Base-by-base conservation (phyloP, 139 green algal genomes). In the Chlorella sp. region DNA sequence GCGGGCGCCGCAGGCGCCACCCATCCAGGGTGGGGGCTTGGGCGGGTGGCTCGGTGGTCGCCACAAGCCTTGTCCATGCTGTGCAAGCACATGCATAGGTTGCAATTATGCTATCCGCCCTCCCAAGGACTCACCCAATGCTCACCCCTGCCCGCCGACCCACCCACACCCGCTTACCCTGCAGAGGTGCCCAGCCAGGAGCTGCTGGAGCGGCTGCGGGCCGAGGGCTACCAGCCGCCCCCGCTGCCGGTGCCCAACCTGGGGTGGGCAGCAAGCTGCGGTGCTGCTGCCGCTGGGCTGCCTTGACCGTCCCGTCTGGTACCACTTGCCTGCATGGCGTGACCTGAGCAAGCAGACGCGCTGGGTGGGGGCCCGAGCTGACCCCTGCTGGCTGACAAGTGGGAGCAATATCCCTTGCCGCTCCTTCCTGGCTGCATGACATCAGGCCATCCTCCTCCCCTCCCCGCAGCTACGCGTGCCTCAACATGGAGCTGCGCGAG, bases 401-500 rank as follows among this genome's bases (percentile, higher is more conserved):
- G 56, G 22, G 34, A 32, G 67, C 67, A 46, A 20, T 36, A 24
- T 32, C 36, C 34, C 67, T 3, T 65, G 56, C 56, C 56, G 6
- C 56, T 22, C 34, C 16, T 73, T 16, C 67, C 16, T 41, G 16
- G 17, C 36, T 16, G n/a, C 65, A n/a, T 73, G 67, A 34, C 65
- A 16, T 28, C 1, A 30, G 34, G 7, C 8, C 36, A 48, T 44
- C 36, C 2, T 34, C 6, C 13, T 34, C 16, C 28, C 30, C 32
- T 36, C 64, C 68, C 38, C 30, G 70, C 70, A 76, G 70, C 36
- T 95, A 95, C 75, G 92, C 92, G 41, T 96, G 93, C 85, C 91
- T 96, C 32, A 91, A 88, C 81, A 89, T 83, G 62, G 89, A 77
- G 13, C 81, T 96, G 73, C 77, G 91, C 0, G 76, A 77, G 34